Conservation (phyloP, 495 filamentous ascomycete species). For the Aspergillus funiculosus region DNA sequence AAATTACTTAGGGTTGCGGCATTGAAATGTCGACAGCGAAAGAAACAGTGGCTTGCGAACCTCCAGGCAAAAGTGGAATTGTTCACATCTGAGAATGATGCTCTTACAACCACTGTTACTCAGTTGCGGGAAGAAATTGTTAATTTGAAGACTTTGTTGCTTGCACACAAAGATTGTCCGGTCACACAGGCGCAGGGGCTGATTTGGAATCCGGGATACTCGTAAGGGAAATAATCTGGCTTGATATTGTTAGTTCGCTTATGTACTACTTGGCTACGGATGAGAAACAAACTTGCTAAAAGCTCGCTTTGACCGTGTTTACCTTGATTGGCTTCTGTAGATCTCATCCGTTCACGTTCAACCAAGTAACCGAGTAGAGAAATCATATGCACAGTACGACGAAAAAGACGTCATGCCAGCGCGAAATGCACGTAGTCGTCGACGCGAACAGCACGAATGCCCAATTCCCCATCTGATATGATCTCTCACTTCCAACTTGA, state of each 20-base stretch:
- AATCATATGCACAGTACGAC: background rate
- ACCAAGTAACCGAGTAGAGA: background rate
- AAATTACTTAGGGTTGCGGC: constrained; percentile 71
- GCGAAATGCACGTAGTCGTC: too few relatives aligned
- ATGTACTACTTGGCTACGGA: background rate
- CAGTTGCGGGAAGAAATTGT: constrained; percentile 89
- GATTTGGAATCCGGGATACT: constrained; percentile 15
- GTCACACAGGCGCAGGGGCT: constrained; percentile 84
- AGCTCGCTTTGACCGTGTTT: constrained; percentile 1
- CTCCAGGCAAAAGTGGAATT: constrained; percentile 92
- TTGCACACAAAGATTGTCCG: constrained; percentile 96
- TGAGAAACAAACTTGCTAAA: constrained; percentile 10
- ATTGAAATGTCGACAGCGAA: constrained; percentile 93
- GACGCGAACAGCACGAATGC: background rate
- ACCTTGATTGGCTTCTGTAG: background rate
- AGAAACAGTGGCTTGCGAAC: constrained; percentile 98
- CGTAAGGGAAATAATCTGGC: constrained; percentile 10
- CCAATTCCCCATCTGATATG: background rate
- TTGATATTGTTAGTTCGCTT: background rate
- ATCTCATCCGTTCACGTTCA: background rate
- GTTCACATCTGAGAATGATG: constrained; percentile 86
- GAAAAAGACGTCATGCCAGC: background rate
- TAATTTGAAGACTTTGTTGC: constrained; percentile 84
- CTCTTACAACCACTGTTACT: constrained; percentile 73
- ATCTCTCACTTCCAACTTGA: background rate